phyloP scores from a whole-genome alignment of 2,329 filamentous ascomycete species.

The Rutstroemia sp. region DNA sequence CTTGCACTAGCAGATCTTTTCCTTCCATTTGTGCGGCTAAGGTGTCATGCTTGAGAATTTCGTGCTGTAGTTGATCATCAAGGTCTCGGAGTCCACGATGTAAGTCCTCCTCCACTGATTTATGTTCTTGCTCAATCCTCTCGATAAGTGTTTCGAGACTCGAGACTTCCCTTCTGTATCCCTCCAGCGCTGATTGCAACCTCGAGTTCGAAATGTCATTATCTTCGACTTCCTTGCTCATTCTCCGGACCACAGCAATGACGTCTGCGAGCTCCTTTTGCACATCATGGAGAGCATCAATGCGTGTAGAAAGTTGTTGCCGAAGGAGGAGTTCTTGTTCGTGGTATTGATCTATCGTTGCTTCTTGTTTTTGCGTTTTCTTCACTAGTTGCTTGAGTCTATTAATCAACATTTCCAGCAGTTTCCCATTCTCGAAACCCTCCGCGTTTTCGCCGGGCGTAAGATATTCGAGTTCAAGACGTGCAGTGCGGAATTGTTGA shows the following conservation, averaged over 20 bases:
- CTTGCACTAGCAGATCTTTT: constrained; percentile 32
- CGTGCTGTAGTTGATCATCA: constrained; percentile 30
- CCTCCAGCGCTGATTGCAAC: constrained; percentile 43
- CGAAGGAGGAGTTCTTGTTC: constrained; percentile 47
- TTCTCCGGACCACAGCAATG: constrained; percentile 10
- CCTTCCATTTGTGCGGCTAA: constrained; percentile 27
- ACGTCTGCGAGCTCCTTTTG: constrained; percentile 33
- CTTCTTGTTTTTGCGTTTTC: constrained; percentile 41
- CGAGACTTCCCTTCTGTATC: constrained; percentile 45
- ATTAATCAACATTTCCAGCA: constrained; percentile 47
- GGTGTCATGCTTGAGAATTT: constrained; percentile 29
- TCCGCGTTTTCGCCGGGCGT: constrained; percentile 50
- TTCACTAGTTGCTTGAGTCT: constrained; percentile 43
- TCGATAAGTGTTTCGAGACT: constrained; percentile 47
- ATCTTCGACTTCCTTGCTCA: constrained; percentile 21
- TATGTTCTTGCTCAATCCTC: constrained; percentile 36
- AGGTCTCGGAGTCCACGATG: constrained; percentile 13
- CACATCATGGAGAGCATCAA: constrained; percentile 43
- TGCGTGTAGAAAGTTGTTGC: constrained; percentile 47
- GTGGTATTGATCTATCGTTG: constrained; percentile 53
- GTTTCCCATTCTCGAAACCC: constrained; percentile 40
- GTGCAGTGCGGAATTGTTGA: constrained; percentile 45
- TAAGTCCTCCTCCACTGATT: constrained; percentile 11
- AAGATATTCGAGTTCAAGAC: constrained; percentile 55
- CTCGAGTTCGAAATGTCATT: constrained; percentile 41